Conservation (phyloP, 148 eudicot species). For the Pouteria glomerata region DNA sequence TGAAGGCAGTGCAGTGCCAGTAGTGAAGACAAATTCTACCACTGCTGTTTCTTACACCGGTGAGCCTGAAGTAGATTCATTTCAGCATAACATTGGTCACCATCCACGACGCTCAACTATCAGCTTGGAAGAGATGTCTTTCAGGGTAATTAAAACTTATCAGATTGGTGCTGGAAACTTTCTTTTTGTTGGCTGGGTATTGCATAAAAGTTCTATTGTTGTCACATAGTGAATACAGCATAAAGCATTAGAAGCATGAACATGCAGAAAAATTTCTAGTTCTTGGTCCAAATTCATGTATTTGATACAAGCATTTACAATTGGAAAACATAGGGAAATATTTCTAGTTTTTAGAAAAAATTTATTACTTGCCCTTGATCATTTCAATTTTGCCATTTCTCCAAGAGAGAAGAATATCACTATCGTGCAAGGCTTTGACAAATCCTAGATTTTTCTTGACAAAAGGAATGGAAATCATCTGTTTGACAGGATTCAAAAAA, state of each 20-base stretch:
- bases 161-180: not conserved
- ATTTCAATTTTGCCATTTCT: not conserved
- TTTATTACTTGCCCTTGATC: too few relatives aligned
- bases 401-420: not conserved
- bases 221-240: not conserved
- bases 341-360: not conserved
- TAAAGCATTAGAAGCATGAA: not conserved
- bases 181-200: not conserved
- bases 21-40: conserved; percentile 22
- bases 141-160: conserved; percentile 42
- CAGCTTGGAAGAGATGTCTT: conserved; percentile 44
- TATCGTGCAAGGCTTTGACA: not conserved
- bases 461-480: not conserved
- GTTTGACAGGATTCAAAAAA: not conserved
- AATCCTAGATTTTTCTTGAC: not conserved
- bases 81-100: conserved; percentile 26
- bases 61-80: conserved; percentile 24
- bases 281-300: not conserved
- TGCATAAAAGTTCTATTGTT: not conserved
- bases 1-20: conserved; percentile 27
- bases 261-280: not conserved
- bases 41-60: conserved; percentile 23
- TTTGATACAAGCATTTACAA: not conserved
- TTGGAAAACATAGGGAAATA: not conserved
- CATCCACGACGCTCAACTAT: conserved; percentile 27